A percentile compares a stretch with the other conserved stretches of the same genome.
Evolutionary conservation across 2,329 filamentous ascomycete species (phyloP).

Genomic region (Rachicladosporium sp.): DNA sequence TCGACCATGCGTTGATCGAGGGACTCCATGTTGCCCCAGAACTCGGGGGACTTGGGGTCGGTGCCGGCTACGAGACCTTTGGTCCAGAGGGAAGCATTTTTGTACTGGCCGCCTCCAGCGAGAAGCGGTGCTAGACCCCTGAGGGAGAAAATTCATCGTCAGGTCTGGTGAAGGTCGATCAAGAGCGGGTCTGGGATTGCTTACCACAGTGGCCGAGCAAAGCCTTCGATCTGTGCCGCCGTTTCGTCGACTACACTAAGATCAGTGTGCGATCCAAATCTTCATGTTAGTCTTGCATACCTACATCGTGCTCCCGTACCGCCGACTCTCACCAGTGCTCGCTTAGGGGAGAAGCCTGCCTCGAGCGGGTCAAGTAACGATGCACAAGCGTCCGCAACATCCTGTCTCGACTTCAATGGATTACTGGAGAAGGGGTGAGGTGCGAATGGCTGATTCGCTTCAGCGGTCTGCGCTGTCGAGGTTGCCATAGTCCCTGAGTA

Average conservation of each 20-base stretch:
- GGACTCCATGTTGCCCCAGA: slow-evolving; percentile 65
- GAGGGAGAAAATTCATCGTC: too few species aligned
- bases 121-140: slow-evolving; percentile 54
- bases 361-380: slow-evolving; percentile 57
- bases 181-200: too few species aligned
- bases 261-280: neutral
- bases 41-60: slow-evolving; percentile 56
- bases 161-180: too few species aligned
- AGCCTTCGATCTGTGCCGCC: slow-evolving; percentile 65
- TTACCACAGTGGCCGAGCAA: slow-evolving; percentile 59
- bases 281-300: slow-evolving; percentile 1
- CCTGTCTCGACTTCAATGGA: slow-evolving; percentile 27
- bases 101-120: slow-evolving; percentile 54
- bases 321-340: slow-evolving; percentile 55
- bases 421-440: slow-evolving; percentile 32
- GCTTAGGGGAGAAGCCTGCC: slow-evolving; percentile 56
- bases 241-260: slow-evolving; percentile 49
- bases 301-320: slow-evolving; percentile 56
- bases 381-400: slow-evolving; percentile 31
- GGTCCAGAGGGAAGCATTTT: slow-evolving; percentile 53
- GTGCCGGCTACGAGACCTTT: slow-evolving; percentile 60
- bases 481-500: too few species aligned
- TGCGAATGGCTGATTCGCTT: slow-evolving; percentile 30
- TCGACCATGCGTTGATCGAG: slow-evolving; percentile 77
- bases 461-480: slow-evolving; percentile 15